A percentile compares a stretch with the other conserved stretches of the same genome.
phyloP scores from a whole-genome alignment of 108 stramenopile genomes.

The Craspedostauros australis region DNA sequence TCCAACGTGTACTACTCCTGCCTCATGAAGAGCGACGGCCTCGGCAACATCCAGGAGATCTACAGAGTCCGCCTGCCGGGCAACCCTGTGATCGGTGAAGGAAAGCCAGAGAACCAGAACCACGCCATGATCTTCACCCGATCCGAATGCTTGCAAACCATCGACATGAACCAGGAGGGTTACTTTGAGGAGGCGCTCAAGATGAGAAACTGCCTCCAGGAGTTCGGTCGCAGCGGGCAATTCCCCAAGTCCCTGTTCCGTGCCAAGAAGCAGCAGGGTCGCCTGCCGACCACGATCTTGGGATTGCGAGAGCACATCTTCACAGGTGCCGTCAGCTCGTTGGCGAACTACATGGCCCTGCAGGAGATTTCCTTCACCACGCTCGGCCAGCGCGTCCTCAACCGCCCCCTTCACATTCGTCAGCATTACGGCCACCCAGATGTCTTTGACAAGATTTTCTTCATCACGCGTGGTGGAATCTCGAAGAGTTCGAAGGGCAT shows the following conservation, averaged over 20 bases:
- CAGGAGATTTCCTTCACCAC: conserved; percentile 98
- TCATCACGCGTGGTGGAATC: conserved; percentile 95
- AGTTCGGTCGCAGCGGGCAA: too few relatives aligned
- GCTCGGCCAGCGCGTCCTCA: conserved; percentile 94
- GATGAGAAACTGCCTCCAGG: conserved; percentile 95
- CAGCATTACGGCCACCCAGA: conserved; percentile 99
- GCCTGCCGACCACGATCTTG: conserved; percentile 88
- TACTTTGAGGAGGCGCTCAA: conserved; percentile 98
- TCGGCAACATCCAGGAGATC: conserved; percentile 80
- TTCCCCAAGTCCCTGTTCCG: too few relatives aligned
- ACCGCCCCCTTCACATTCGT: conserved; percentile 88
- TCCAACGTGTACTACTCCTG: conserved; percentile 84
- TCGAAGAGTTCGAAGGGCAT: conserved; percentile 97
- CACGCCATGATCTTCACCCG: conserved; percentile 98
- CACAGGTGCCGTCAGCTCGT: conserved; percentile 94
- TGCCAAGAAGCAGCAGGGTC: conserved; percentile 82
- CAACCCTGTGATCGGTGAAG: conserved; percentile 96
- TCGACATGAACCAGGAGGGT: conserved; percentile 99
- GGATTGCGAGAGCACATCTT: conserved; percentile 98
- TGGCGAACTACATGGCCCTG: conserved; percentile 98
- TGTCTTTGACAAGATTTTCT: conserved; percentile 97
- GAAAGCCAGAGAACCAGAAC: conserved; percentile 99
- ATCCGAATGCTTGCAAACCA: conserved; percentile 94
- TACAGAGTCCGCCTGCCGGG: conserved; percentile 95
- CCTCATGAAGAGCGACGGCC: conserved; percentile 86